Evolutionary conservation across 2,329 filamentous ascomycete genomes (phyloP), one percentile per base, ranked within the genome.

Genomic region (Monascus ruber): DNA sequence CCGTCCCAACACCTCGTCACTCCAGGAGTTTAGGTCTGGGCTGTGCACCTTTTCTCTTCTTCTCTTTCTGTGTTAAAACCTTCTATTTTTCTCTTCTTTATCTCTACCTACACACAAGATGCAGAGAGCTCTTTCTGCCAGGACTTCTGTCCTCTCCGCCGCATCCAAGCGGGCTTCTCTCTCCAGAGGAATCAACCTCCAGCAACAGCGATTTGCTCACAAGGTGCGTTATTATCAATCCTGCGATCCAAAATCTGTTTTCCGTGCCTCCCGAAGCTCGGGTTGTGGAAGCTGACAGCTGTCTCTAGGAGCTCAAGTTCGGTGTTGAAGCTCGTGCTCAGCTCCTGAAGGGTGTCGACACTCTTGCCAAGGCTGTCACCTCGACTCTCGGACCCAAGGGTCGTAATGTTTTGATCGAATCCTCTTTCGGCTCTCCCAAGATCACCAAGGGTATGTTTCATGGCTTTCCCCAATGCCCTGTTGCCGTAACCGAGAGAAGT

Each of bases 321-420:
- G 91, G 91, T 59, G 89, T 96, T 49, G 91, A 98, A 65, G 91
- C 73, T 55, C 83, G 91, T 63, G 87, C 88, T 57, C 66, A 86
- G 53, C 81, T 98, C 47, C 77, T 98, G 51, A 81, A 81, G 60
- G 91, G 91, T 77, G 88, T 96, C 50, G 91, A 98, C 66, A 96
- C 91, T 53, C 80, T 98, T 49, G 88, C 91, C 57, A 94, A 82
- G 72, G 91, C 91, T 48, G 91, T 98, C 48, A 84, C 89, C 49
- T 94, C 89, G 47, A 98, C 91, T 49, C 78, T 98, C 46, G 91
- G 91, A 52, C 91, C 91, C 58, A 98, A 98, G 77, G 91, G 91
- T 67, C 82, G 91, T 64, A 98, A 96, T 71, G 91, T 98, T 52
- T 68, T 98, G 61, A 98, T 98, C 54, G 91, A 98, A 75, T 95